Evolutionary conservation across 176 grass and related monocot species (phyloP).

Genomic region (Musa schizocarpa): DNA sequence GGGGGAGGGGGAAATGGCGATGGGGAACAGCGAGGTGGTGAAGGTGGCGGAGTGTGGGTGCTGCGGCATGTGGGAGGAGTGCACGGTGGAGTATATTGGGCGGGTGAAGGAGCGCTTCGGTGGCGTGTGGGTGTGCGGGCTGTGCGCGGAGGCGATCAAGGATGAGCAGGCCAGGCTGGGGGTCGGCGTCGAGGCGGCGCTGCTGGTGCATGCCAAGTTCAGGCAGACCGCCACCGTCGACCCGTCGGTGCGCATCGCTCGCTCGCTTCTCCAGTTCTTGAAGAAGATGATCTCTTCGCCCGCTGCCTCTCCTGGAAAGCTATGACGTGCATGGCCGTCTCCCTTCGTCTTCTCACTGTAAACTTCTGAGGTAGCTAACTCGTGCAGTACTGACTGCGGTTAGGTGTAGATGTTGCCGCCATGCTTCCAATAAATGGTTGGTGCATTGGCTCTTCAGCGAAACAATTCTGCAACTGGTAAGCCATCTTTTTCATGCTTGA

Average conservation of each 20-base stretch:
- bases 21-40: conserved; percentile 14
- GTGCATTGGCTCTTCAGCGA: too few species aligned
- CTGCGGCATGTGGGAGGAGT: conserved; percentile 54
- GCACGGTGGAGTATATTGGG: conserved; percentile 43
- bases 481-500: too few species aligned
- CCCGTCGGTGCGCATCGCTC: conserved; percentile 26
- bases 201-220: conserved; percentile 38
- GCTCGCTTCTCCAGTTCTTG: conserved; percentile 39
- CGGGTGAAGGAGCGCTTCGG: conserved; percentile 40
- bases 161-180: conserved; percentile 39
- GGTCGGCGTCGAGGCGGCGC: conserved; percentile 31
- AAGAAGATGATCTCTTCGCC: conserved; percentile 30
- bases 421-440: neutral
- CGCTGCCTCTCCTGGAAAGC: neutral
- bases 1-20: neutral
- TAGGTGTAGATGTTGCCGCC: neutral
- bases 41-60: conserved; percentile 36
- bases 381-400: neutral
- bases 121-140: conserved; percentile 57
- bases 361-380: neutral
- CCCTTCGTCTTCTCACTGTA: neutral
- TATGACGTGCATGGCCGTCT: neutral
- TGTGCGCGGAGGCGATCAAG: conserved; percentile 56
- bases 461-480: too few species aligned
- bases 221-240: conserved; percentile 17